phyloP scores from a whole-genome alignment of 345 rosid species.

The Acer yangbiense region DNA sequence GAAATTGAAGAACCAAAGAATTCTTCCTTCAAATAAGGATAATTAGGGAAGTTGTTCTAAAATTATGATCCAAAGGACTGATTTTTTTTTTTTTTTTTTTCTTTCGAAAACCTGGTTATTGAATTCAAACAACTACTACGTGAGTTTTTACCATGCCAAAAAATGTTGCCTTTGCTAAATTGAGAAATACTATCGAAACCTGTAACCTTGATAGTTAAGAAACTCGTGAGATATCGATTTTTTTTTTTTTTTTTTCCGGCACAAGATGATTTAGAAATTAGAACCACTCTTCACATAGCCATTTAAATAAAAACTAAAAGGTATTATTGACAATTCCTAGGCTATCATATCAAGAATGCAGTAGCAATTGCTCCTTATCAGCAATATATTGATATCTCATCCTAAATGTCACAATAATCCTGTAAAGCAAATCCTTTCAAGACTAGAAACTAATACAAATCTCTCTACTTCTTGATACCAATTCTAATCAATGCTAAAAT shows the following conservation, averaged over 20 bases:
- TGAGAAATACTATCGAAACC: neutral
- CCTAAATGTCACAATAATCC: neutral
- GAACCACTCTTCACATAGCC: too few relatives aligned
- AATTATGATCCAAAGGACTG: too few relatives aligned
- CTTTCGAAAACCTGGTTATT: too few relatives aligned
- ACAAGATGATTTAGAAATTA: neutral
- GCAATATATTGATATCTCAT: too few relatives aligned
- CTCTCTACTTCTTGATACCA: neutral
- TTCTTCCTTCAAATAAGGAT: too few relatives aligned
- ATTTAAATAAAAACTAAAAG: too few relatives aligned
- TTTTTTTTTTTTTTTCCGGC: too few relatives aligned
- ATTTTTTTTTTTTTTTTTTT: too few relatives aligned
- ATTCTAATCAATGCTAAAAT: neutral
- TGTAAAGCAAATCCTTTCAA: neutral
- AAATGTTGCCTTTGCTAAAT: neutral
- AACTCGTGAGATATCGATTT: neutral
- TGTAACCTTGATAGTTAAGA: neutral
- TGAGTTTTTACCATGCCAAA: neutral
- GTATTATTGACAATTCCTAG: neutral
- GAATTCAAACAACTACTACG: neutral
- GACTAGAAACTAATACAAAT: neutral
- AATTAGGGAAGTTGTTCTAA: too few relatives aligned
- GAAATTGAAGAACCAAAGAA: too few relatives aligned
- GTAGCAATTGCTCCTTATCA: too few relatives aligned
- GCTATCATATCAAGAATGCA: neutral